Evolutionary conservation across 2,329 filamentous ascomycete genomes (phyloP), one percentile per base, ranked within the genome.

Genomic region (Talaromyces pinophilus): DNA sequence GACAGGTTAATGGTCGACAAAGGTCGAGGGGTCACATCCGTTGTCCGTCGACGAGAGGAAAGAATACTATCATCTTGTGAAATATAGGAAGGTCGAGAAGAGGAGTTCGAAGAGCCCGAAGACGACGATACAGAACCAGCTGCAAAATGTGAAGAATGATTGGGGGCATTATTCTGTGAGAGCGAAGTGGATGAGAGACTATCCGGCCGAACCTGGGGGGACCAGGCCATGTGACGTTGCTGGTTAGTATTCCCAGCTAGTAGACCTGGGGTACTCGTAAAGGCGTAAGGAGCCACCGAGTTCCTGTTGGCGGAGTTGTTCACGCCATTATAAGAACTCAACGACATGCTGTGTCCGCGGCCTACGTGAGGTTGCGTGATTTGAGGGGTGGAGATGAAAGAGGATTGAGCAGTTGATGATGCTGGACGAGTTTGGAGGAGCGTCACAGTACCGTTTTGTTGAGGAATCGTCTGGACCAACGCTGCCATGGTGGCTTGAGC

Each of bases 381-480:
- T 59, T 78, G 75, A 13, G 74, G 72, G 33, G 75, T 67, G 22
- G 72, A 70, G 63, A 74, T 70, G 67, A 89, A 87, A 72, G 85
- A 85, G 74, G 84, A 55, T 5, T 62, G 63, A 65, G 86, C 85
- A 50, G 87, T 84, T 68, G 90, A 89, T 64, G 85, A 84, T 64
- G 62, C 38, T 69, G 89, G 87, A 77, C 89, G 87, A 72, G 89
- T 86, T 78, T 92, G 90, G 74, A 93, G 88, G 86, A 93, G 90
- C 30, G 66, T 67, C 73, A 88, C 85, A 71, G 90, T 88, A 79
- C 85, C 84, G 75, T 88, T 88, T 80, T 92, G 90, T 81, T 92
- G 89, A 74, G 91, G 87, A 77, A 91, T 91, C 69, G 90, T 88
- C 82, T 94, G 92, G 75, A 93, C 90, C 83, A 94, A 85, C 79